Conservation (phyloP, 805 yeast species). For the Starmerella apicola region DNA sequence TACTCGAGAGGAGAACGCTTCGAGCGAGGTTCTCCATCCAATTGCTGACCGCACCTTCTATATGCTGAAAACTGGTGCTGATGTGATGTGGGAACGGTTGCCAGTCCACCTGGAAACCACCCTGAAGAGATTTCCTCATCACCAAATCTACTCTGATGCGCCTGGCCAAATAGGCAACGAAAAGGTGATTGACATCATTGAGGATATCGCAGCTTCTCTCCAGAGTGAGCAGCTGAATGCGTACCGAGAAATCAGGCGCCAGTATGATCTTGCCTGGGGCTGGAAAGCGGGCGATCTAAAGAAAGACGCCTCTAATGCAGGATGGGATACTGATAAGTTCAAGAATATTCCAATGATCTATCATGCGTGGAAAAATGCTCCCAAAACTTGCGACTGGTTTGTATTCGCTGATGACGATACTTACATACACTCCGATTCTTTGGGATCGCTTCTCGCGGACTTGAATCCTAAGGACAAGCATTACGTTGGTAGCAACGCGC, state of each 20-base stretch:
- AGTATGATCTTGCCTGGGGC: slow-evolving; percentile 15
- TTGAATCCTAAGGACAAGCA: slow-evolving; percentile 23
- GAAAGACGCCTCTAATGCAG: slow-evolving; percentile 11
- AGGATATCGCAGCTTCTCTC: slow-evolving; percentile 19
- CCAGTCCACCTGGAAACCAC: slow-evolving; percentile 31
- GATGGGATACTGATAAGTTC: slow-evolving; percentile 29
- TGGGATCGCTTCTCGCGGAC: slow-evolving; percentile 21
- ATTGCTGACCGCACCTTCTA: slow-evolving; percentile 21
- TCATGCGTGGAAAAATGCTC: slow-evolving; percentile 27
- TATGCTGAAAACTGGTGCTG: slow-evolving; percentile 31
- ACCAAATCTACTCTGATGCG: slow-evolving; percentile 29
- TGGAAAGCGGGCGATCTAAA: slow-evolving; percentile 15
- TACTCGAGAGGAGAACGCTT: not conserved
- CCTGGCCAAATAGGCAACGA: slow-evolving; percentile 26
- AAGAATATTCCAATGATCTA: slow-evolving; percentile 30
- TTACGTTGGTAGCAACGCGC: slow-evolving; percentile 24
- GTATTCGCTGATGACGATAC: slow-evolving; percentile 30
- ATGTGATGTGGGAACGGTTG: slow-evolving; percentile 28
- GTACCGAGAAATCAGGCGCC: slow-evolving; percentile 16
- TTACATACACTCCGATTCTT: slow-evolving; percentile 23
- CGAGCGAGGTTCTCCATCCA: slow-evolving; percentile 10
- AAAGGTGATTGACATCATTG: slow-evolving; percentile 27
- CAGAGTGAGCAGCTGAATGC: slow-evolving; percentile 20
- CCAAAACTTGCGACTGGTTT: slow-evolving; percentile 27
- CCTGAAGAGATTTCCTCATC: slow-evolving; percentile 26